phyloP scores from a whole-genome alignment of 768 basidiomycete genomes.

The Amanita pallidorosea region DNA sequence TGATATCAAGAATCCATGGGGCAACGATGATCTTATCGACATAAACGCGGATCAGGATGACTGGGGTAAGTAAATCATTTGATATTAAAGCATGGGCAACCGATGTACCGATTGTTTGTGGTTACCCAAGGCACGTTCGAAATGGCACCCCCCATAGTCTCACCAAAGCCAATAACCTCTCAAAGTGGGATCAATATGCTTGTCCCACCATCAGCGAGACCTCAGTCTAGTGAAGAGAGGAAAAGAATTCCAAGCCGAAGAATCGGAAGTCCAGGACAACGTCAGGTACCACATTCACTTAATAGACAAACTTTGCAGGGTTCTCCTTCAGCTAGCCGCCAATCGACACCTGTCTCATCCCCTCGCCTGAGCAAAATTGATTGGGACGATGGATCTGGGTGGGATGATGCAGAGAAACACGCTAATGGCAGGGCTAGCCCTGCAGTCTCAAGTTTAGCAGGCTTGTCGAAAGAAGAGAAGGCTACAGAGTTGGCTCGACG shows the following conservation, averaged over 20 bases:
- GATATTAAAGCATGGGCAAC: neutral
- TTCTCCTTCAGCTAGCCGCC: constrained; percentile 9
- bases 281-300: neutral
- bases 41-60: constrained; percentile 89
- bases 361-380: constrained; percentile 11
- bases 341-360: constrained; percentile 14
- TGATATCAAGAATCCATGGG: constrained; percentile 49
- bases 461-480: constrained; percentile 82
- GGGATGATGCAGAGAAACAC: constrained; percentile 11
- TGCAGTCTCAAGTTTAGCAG: constrained; percentile 23
- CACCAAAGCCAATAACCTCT: constrained; percentile 9
- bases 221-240: neutral
- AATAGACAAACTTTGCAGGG: neutral
- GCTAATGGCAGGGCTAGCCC: constrained; percentile 1
- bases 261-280: neutral
- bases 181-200: constrained; percentile 3
- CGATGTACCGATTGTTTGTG: neutral
- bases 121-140: constrained; percentile 60
- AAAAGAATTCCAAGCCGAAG: neutral
- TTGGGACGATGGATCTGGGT: constrained; percentile 16
- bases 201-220: neutral
- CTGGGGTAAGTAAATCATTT: constrained; percentile 63
- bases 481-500: constrained; percentile 86
- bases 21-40: constrained; percentile 77
- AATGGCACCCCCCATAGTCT: constrained; percentile 27